Evolutionary conservation across 306 rosid species (phyloP).

Genomic region (Ziziphus jujuba): DNA sequence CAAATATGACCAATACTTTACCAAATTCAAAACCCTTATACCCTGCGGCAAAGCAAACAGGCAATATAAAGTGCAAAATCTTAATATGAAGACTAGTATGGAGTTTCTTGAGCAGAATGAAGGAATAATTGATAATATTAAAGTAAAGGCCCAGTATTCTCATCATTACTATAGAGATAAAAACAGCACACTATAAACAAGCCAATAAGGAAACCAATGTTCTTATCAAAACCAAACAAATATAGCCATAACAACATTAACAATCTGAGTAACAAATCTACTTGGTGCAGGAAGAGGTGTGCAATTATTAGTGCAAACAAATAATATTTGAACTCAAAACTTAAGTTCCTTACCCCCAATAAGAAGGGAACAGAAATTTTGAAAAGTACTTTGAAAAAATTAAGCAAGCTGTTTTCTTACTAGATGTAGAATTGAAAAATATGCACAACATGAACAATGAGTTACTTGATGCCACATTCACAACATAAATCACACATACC

Average conservation of each 20-base stretch:
- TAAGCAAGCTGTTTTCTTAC: background rate
- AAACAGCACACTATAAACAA: background rate
- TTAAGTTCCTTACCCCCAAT: background rate
- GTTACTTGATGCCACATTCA: slow-evolving; percentile 30
- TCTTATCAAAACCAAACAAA: too few species aligned
- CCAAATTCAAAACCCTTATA: slow-evolving; percentile 5
- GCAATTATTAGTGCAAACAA: background rate
- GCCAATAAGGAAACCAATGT: too few species aligned
- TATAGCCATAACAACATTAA: too few species aligned
- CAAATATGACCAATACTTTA: background rate
- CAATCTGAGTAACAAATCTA: too few species aligned
- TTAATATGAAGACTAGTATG: background rate
- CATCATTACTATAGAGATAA: background rate
- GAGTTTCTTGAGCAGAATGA: background rate
- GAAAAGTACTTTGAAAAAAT: background rate
- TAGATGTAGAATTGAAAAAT: slow-evolving; percentile 17
- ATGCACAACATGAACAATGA: slow-evolving; percentile 26
- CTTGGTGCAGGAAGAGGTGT: background rate
- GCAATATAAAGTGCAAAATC: slow-evolving; percentile 1
- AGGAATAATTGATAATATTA: background rate
- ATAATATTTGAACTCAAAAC: background rate
- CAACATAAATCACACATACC: slow-evolving; percentile 52
- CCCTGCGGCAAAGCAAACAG: slow-evolving; percentile 20
- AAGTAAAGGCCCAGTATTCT: background rate
- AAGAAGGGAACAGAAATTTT: background rate